Conservation (phyloP, 2,329 filamentous ascomycete genomes). For the Myrmaecium sp. region DNA sequence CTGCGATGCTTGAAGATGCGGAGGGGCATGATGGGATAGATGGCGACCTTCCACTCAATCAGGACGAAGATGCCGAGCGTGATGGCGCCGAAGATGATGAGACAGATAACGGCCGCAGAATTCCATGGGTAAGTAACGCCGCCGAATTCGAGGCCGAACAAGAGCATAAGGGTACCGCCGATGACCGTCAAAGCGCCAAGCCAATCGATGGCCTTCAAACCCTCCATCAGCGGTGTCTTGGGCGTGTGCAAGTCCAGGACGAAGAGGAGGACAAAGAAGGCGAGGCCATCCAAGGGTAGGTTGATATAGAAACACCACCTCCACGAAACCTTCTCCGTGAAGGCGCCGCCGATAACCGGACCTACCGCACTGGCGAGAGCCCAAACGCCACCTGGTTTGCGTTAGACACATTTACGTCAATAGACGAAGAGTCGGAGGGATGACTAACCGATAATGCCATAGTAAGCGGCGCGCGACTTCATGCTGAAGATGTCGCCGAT, state of each 20-base stretch:
- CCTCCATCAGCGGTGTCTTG: constrained; percentile 42
- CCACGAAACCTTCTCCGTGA: constrained; percentile 47
- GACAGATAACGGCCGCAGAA: constrained; percentile 57
- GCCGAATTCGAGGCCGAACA: constrained; percentile 74
- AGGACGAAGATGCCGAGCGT: constrained; percentile 49
- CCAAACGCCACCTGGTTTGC: constrained; percentile 51
- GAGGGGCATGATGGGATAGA: constrained; percentile 63
- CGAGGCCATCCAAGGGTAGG: constrained; percentile 42
- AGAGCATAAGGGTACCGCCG: constrained; percentile 67
- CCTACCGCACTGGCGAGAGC: constrained; percentile 48
- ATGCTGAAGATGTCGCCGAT: constrained; percentile 49
- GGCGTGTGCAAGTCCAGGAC: constrained; percentile 52
- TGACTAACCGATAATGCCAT: constrained; percentile 46
- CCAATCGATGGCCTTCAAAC: constrained; percentile 50
- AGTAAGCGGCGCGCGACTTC: constrained; percentile 41
- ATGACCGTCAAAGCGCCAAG: constrained; percentile 49
- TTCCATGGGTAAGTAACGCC: constrained; percentile 60
- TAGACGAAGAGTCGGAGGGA: too few relatives aligned
- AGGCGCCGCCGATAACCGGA: constrained; percentile 48
- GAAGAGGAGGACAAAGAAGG: constrained; percentile 41
- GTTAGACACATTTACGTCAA: too few relatives aligned
- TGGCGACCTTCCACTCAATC: constrained; percentile 56
- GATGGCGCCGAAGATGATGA: constrained; percentile 56
- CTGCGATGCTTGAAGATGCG: constrained; percentile 49
- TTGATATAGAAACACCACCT: constrained; percentile 49